Evolutionary conservation across 2,329 filamentous ascomycete genomes (phyloP).

Genomic region (Xenosphaeropsis pyriputrescens): DNA sequence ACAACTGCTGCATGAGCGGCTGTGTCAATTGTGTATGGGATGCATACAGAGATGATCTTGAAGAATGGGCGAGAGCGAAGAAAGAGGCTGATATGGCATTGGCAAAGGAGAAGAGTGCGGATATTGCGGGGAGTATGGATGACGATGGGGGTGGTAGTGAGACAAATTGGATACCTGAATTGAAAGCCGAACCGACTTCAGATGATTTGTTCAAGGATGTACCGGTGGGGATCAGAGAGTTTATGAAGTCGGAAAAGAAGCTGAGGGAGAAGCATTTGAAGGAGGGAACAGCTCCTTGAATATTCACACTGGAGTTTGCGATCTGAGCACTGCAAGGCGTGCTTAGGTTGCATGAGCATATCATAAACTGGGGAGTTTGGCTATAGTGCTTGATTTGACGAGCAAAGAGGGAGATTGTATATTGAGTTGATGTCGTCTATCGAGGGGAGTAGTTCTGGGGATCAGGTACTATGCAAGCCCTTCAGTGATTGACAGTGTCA

Average conservation of each 20-base stretch:
- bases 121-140: slow-evolving; percentile 39
- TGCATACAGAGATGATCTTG: slow-evolving; percentile 76
- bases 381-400: too few species aligned
- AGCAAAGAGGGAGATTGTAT: too few species aligned
- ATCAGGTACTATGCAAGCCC: too few species aligned
- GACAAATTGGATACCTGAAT: slow-evolving; percentile 41
- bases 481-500: too few species aligned
- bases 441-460: too few species aligned
- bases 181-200: slow-evolving; percentile 33
- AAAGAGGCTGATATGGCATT: slow-evolving; percentile 45
- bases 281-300: slow-evolving; percentile 26
- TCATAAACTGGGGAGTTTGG: too few species aligned
- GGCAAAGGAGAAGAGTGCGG: slow-evolving; percentile 7
- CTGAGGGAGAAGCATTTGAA: slow-evolving; percentile 60
- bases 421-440: too few species aligned
- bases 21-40: slow-evolving; percentile 99
- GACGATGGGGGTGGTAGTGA: slow-evolving; percentile 68
- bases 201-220: slow-evolving; percentile 65
- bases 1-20: slow-evolving; percentile 98
- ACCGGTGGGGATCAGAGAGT: slow-evolving; percentile 86
- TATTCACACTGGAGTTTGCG: too few species aligned
- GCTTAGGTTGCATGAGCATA: too few species aligned
- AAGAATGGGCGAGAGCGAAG: slow-evolving; percentile 63
- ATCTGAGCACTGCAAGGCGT: too few species aligned
- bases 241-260: slow-evolving; percentile 93